phyloP scores from a whole-genome alignment of 2,329 filamentous ascomycete species.

The Fusarium tupiense region DNA sequence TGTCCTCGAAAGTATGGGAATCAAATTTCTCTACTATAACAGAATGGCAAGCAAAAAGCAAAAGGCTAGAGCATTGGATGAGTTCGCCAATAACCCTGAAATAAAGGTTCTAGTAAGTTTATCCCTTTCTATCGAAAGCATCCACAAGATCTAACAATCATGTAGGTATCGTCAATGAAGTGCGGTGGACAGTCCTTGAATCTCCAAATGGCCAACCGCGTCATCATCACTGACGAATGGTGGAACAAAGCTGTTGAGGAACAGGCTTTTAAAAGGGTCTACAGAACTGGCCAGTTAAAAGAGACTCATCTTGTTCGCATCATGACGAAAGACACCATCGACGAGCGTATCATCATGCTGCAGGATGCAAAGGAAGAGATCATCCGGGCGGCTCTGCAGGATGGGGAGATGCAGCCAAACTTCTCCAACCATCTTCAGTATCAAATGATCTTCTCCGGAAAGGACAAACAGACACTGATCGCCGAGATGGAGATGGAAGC shows the following conservation, averaged over 20 bases:
- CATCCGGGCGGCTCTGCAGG: constrained; percentile 50
- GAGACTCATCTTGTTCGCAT: constrained; percentile 69
- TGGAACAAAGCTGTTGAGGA: constrained; percentile 71
- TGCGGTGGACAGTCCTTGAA: constrained; percentile 54
- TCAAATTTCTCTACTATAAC: constrained; percentile 52
- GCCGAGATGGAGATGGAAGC: background rate
- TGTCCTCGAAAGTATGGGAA: constrained; percentile 43
- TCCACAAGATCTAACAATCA: background rate
- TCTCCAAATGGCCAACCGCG: constrained; percentile 57
- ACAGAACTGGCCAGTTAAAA: constrained; percentile 71
- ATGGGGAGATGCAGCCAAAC: constrained; percentile 32
- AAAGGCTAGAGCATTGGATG: constrained; percentile 29
- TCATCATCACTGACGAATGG: constrained; percentile 66
- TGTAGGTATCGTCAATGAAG: constrained; percentile 49
- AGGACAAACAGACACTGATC: rapidly evolving
- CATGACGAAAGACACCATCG: constrained; percentile 64
- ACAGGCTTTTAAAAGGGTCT: constrained; percentile 70
- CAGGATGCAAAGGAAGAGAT: constrained; percentile 65
- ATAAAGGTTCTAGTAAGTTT: constrained; percentile 51
- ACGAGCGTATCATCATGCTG: constrained; percentile 63
- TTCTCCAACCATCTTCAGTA: background rate
- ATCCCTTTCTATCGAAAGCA: too few species aligned
- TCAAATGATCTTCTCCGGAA: background rate
- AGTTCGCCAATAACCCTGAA: constrained; percentile 26
- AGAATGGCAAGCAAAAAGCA: constrained; percentile 32